phyloP scores from a whole-genome alignment of 352 stramenopile species.

The Phytopythium helicoides region DNA sequence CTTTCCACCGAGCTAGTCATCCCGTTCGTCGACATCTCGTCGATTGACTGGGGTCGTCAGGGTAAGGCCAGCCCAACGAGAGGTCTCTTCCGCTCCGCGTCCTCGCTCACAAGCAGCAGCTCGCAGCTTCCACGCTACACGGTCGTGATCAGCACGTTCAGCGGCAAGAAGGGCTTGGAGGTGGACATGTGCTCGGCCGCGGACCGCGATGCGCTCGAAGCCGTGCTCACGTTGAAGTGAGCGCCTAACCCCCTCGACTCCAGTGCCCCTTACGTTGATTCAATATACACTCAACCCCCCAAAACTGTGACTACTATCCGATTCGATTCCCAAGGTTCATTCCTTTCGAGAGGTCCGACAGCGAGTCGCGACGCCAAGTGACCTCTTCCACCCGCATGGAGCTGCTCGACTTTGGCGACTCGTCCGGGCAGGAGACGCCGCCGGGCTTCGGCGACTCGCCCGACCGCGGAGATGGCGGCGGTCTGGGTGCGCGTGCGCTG shows the following conservation, averaged over 20 bases:
- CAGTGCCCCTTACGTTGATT: too few species aligned
- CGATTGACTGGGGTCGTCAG: constrained; percentile 25
- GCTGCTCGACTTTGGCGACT: constrained; percentile 27
- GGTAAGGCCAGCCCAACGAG: constrained; percentile 7
- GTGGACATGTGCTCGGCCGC: constrained; percentile 41
- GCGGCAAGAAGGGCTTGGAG: constrained; percentile 29
- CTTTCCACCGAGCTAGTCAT: constrained; percentile 2
- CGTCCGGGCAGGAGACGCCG: constrained; percentile 51
- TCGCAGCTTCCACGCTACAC: constrained; percentile 13
- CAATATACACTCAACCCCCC: too few species aligned
- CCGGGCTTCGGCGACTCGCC: constrained; percentile 62
- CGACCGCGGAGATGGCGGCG: constrained; percentile 16
- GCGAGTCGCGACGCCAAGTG: too few species aligned
- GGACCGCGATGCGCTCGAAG: constrained; percentile 30
- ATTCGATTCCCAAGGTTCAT: too few species aligned
- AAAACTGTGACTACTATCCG: too few species aligned
- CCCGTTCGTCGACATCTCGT: constrained; percentile 31
- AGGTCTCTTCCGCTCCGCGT: constrained; percentile 30
- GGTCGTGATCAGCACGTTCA: constrained; percentile 15
- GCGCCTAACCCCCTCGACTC: neutral
- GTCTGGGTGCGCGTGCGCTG: constrained; percentile 22
- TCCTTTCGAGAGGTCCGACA: too few species aligned
- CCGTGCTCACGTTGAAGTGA: constrained; percentile 9
- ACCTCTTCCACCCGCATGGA: too few species aligned
- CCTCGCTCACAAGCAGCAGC: constrained; percentile 16